A percentile compares a stretch with the other conserved stretches of the same genome.
Evolutionary conservation across 768 basidiomycete genomes (phyloP).

Genomic region (Macrolepiota fuliginosa): DNA sequence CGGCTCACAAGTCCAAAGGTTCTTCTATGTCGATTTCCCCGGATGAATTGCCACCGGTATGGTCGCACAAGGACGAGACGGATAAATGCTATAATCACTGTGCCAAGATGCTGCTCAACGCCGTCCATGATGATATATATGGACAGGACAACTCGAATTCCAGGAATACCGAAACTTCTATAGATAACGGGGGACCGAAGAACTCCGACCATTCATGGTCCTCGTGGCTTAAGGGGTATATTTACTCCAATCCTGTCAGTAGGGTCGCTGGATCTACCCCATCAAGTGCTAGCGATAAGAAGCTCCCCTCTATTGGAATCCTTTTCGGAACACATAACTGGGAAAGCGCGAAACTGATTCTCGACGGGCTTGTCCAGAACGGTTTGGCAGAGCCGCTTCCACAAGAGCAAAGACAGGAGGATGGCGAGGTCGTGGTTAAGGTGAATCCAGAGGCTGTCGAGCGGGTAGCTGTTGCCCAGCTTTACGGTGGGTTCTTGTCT

Average conservation of each 20-base stretch:
- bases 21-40: conserved; percentile 51
- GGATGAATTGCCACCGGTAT: conserved; percentile 63
- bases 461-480: conserved; percentile 71
- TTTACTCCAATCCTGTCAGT: background rate
- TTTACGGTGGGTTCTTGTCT: conserved; percentile 59
- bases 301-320: conserved; percentile 46
- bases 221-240: conserved; percentile 12
- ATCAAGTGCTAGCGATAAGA: background rate
- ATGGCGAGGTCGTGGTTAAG: conserved; percentile 22
- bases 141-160: background rate
- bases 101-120: conserved; percentile 50
- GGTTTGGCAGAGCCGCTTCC: conserved; percentile 45
- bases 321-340: conserved; percentile 90
- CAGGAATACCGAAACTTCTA: background rate
- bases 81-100: conserved; percentile 73
- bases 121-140: conserved; percentile 52
- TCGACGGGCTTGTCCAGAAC: conserved; percentile 53
- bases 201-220: conserved; percentile 8
- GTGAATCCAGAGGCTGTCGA: conserved; percentile 58
- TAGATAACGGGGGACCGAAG: background rate
- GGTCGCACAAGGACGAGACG: conserved; percentile 65
- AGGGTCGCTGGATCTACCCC: background rate
- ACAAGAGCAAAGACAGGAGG: conserved; percentile 9
- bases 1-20: conserved; percentile 37
- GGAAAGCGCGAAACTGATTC: conserved; percentile 58